Evolutionary conservation across 192 early-diverging fungal genomes (phyloP).

Genomic region (Linnemannia exigua): DNA sequence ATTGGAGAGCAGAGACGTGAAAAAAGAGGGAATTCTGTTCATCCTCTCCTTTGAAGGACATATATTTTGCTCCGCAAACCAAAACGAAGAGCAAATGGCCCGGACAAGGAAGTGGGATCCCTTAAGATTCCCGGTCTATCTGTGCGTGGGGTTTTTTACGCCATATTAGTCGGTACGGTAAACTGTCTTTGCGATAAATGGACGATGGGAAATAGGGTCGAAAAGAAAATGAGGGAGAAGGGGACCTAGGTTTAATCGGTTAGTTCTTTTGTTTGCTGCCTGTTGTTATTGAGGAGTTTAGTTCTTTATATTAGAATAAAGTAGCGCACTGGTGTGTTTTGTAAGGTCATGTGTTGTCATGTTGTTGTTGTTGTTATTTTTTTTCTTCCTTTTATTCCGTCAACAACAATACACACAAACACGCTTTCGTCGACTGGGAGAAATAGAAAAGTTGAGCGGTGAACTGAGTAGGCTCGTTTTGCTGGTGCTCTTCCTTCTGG

Average conservation of each 20-base stretch:
- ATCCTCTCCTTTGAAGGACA: background rate
- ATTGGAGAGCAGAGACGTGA: background rate
- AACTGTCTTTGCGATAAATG: no score
- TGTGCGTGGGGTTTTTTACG: no score
- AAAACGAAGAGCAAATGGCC: background rate
- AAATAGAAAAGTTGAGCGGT: background rate
- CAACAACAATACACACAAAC: background rate
- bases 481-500: background rate
- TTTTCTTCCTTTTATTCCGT: background rate
- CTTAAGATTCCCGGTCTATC: background rate
- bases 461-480: background rate
- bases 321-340: background rate
- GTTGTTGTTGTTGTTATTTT: background rate
- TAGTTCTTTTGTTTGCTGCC: no score
- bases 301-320: background rate
- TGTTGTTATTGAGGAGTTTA: background rate
- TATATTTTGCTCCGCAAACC: slow-evolving; percentile 9
- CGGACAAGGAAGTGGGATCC: background rate
- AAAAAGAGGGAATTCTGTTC: background rate
- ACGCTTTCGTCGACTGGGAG: background rate
- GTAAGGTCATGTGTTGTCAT: background rate
- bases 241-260: background rate
- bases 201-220: background rate
- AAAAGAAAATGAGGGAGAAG: background rate
- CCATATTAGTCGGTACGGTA: no score